Percentiles rank a stretch among this genome's conserved stretches.
These are phyloP conservation scores for Helichrysum umbraculigerum DNA, from an alignment of 129 eudicot genomes.

Conservation along the genomic window DNA sequence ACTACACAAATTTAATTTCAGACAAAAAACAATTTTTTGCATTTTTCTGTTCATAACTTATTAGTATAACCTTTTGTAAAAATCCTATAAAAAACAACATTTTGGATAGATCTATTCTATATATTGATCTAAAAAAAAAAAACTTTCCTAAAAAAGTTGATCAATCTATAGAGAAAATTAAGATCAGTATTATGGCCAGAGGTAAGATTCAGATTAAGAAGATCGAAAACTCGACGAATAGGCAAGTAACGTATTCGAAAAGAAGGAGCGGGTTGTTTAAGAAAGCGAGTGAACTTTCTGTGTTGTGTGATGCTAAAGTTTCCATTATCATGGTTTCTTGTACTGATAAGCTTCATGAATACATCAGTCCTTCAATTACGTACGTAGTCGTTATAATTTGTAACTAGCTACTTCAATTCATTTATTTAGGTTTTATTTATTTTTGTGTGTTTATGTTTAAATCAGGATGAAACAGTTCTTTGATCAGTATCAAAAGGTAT, in stretches of 20 bases:
- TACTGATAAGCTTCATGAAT: slow-evolving; percentile 77
- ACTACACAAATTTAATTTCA: slow-evolving; percentile 7
- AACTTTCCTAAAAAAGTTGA: neutral
- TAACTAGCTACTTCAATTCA: too few species aligned
- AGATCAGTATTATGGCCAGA: slow-evolving; percentile 50
- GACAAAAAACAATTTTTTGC: neutral
- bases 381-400: slow-evolving; percentile 21
- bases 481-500: slow-evolving; percentile 60
- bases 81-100: slow-evolving; percentile 20
- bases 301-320: slow-evolving; percentile 77
- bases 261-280: slow-evolving; percentile 69
- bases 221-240: slow-evolving; percentile 77
- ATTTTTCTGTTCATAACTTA: neutral
- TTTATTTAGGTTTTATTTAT: neutral
- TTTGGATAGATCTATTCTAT: slow-evolving; percentile 5
- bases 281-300: slow-evolving; percentile 73
- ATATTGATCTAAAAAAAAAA: neutral
- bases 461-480: slow-evolving; percentile 64
- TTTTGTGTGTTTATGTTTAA: neutral
- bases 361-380: slow-evolving; percentile 71
- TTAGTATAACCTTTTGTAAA: neutral
- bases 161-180: neutral
- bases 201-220: slow-evolving; percentile 88
- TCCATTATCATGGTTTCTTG: slow-evolving; percentile 72
- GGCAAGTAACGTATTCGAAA: slow-evolving; percentile 80